These are phyloP conservation scores for Ogataea siamensis DNA, from an alignment of 805 yeast species.

Conservation along the genomic window DNA sequence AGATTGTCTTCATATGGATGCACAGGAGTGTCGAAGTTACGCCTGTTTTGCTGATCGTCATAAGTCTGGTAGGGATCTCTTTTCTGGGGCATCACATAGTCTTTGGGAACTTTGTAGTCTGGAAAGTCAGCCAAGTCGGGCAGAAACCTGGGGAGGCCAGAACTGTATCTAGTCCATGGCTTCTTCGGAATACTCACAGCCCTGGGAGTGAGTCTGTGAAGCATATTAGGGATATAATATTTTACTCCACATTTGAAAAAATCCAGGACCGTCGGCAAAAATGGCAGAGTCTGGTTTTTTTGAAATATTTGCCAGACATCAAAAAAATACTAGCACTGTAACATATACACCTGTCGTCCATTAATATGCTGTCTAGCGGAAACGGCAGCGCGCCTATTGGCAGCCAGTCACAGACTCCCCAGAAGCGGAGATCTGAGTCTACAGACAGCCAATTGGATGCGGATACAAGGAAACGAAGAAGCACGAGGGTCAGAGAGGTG, in stretches of 20 bases:
- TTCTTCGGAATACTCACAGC: not conserved
- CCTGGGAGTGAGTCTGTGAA: not conserved
- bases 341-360: not conserved
- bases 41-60: slow-evolving; percentile 78
- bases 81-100: slow-evolving; percentile 52
- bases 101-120: slow-evolving; percentile 59
- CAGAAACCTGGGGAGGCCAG: slow-evolving; percentile 29
- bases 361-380: slow-evolving; percentile 4
- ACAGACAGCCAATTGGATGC: slow-evolving; percentile 7
- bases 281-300: slow-evolving; percentile 7
- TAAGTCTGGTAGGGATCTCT: slow-evolving; percentile 71
- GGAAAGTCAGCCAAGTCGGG: slow-evolving; percentile 32
- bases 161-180: slow-evolving; percentile 7
- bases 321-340: not conserved
- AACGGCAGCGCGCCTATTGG: slow-evolving; percentile 1
- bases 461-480: slow-evolving; percentile 5
- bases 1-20: slow-evolving; percentile 69
- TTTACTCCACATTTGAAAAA: slow-evolving; percentile 9
- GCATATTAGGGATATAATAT: slow-evolving; percentile 2
- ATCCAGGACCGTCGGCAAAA: not conserved
- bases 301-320: slow-evolving; percentile 8
- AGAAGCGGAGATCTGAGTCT: slow-evolving; percentile 8
- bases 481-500: slow-evolving; percentile 6
- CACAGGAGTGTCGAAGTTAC: slow-evolving; percentile 72
- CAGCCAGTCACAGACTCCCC: not conserved